Evolutionary conservation across 202 grass and related monocot species (phyloP).

Genomic region (Digitaria exilis): DNA sequence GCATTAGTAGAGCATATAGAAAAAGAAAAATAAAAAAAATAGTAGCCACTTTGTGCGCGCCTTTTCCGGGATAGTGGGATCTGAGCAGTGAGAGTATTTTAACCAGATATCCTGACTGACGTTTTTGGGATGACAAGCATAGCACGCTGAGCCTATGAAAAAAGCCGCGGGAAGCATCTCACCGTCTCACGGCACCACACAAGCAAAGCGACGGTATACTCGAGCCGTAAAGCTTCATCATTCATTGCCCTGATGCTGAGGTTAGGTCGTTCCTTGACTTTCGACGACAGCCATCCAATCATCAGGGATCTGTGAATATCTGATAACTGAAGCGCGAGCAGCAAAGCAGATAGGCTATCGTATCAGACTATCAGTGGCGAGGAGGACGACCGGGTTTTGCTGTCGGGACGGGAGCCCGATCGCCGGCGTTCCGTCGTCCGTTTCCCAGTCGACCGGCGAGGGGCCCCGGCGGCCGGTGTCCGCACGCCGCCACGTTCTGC

Average conservation of each 20-base stretch:
- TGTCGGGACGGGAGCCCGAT: background rate
- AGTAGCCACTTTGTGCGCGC: background rate
- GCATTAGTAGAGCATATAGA: background rate
- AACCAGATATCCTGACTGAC: background rate
- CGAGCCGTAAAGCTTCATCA: background rate
- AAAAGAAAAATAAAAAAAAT: background rate
- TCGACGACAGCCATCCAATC: constrained; percentile 11
- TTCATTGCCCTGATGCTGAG: background rate
- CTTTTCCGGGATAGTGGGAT: constrained; percentile 3
- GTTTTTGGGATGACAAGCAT: background rate
- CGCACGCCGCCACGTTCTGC: background rate
- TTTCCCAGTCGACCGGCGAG: background rate
- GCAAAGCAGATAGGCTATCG: constrained; percentile 22
- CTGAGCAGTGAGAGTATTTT: background rate
- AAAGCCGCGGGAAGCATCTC: background rate
- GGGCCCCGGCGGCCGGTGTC: background rate
- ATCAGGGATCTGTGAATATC: background rate
- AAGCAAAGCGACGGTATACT: background rate
- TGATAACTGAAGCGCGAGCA: constrained; percentile 25
- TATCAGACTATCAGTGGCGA: constrained; percentile 33
- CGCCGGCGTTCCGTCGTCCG: background rate
- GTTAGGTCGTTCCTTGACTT: constrained; percentile 35
- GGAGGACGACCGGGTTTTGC: background rate
- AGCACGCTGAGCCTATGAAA: constrained; percentile 6
- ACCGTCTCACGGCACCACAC: background rate